Conservation (phyloP, 306 rosid species). For the Cucumis sativus region Cucumber_9930_V3 NC_026657.2:32449501-32450000, state of each 20-base stretch:
- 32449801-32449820: too few relatives aligned
- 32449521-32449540: slow-evolving; percentile 26
- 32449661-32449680: slow-evolving; percentile 40
- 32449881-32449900: slow-evolving; percentile 29
- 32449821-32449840: too few relatives aligned
- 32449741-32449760: slow-evolving; percentile 7
- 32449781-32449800: too few relatives aligned
- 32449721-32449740: slow-evolving; percentile 17
- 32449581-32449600: slow-evolving; percentile 33
- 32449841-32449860: slow-evolving; percentile 1
- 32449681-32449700: not conserved
- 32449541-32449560: slow-evolving; percentile 39
- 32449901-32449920: slow-evolving; percentile 33
- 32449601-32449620: slow-evolving; percentile 38
- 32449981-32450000: too few relatives aligned
- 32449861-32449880: too few relatives aligned
- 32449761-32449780: too few relatives aligned
- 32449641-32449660: slow-evolving; percentile 29
- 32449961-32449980: slow-evolving; percentile 27
- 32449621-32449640: slow-evolving; percentile 36
- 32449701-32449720: slow-evolving; percentile 8
- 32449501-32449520: slow-evolving; percentile 37
- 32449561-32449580: slow-evolving; percentile 25
- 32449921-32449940: slow-evolving; percentile 32
- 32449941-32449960: slow-evolving; percentile 22